phyloP scores from a whole-genome alignment of 805 yeast species.

The Kodamaea laetipori region DNA sequence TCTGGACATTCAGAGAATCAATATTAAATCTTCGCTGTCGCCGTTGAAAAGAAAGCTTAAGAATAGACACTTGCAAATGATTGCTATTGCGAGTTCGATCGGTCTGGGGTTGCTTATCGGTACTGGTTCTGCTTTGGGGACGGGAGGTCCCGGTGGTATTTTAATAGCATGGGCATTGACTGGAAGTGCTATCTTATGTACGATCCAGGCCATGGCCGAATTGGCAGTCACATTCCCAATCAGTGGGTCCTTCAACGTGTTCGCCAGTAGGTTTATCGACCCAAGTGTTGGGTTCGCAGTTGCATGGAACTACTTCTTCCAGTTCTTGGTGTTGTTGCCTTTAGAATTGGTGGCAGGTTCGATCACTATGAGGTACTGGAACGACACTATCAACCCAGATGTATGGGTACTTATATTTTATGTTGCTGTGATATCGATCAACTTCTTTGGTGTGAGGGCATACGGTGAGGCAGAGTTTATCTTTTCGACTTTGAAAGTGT shows the following conservation, averaged over 20 bases:
- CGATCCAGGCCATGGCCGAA: conserved; percentile 50
- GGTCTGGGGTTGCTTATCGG: conserved; percentile 61
- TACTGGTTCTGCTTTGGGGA: conserved; percentile 43
- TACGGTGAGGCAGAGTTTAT: conserved; percentile 62
- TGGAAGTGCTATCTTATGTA: conserved; percentile 26
- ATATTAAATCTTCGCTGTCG: conserved; percentile 42
- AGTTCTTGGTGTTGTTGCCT: conserved; percentile 60
- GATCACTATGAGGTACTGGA: conserved; percentile 60
- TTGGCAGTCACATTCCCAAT: conserved; percentile 55
- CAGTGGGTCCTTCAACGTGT: conserved; percentile 54
- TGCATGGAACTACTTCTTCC: conserved; percentile 54
- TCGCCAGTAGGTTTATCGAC: conserved; percentile 53
- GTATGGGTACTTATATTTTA: conserved; percentile 63
- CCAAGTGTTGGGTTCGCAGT: conserved; percentile 59
- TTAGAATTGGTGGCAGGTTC: conserved; percentile 62
- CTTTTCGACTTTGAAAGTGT: conserved; percentile 48
- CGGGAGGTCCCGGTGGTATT: conserved; percentile 36
- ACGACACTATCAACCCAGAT: conserved; percentile 51
- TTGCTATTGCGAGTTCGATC: conserved; percentile 71
- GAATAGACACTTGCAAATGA: conserved; percentile 58
- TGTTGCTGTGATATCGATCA: conserved; percentile 47
- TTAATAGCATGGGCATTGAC: conserved; percentile 32
- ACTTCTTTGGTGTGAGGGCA: conserved; percentile 54
- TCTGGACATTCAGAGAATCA: conserved; percentile 42
- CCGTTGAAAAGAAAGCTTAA: conserved; percentile 47